phyloP scores from a whole-genome alignment of 169 alveolate genomes.

The Eimeria praecox region DNA sequence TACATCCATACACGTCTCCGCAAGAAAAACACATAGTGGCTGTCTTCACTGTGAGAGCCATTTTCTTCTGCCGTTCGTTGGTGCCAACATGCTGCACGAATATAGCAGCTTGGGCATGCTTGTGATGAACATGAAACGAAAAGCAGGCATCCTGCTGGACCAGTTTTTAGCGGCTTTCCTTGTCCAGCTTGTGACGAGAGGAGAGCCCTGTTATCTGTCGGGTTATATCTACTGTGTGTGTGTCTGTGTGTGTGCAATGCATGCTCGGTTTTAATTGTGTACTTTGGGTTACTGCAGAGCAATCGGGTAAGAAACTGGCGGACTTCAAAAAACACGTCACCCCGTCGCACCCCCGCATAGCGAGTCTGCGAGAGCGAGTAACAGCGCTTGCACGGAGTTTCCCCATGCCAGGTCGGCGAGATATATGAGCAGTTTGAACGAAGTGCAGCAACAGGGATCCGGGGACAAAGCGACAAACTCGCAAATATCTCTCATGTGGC shows the following conservation, averaged over 20 bases:
- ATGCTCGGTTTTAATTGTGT: neutral
- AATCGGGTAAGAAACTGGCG: slow-evolving; percentile 74
- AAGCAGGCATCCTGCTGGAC: neutral
- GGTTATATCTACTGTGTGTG: neutral
- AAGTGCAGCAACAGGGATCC: neutral
- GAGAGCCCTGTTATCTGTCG: no score
- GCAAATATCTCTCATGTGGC: neutral
- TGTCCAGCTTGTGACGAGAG: neutral
- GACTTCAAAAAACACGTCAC: slow-evolving; percentile 75
- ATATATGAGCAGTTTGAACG: slow-evolving; percentile 28
- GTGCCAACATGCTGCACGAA: neutral
- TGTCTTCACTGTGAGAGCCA: no score
- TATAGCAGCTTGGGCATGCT: neutral
- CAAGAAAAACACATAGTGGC: no score
- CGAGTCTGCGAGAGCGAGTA: slow-evolving; percentile 44
- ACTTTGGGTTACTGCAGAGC: slow-evolving; percentile 23
- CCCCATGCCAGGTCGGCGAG: slow-evolving; percentile 76
- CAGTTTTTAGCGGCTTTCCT: neutral
- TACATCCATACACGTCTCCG: no score
- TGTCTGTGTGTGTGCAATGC: neutral
- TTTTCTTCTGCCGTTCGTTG: no score
- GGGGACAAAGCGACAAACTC: neutral
- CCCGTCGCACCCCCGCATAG: slow-evolving; percentile 57
- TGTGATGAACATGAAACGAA: neutral
- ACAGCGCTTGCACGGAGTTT: slow-evolving; percentile 45